Conservation (phyloP, 805 yeast genomes). For the Candida sithepensis region DNA sequence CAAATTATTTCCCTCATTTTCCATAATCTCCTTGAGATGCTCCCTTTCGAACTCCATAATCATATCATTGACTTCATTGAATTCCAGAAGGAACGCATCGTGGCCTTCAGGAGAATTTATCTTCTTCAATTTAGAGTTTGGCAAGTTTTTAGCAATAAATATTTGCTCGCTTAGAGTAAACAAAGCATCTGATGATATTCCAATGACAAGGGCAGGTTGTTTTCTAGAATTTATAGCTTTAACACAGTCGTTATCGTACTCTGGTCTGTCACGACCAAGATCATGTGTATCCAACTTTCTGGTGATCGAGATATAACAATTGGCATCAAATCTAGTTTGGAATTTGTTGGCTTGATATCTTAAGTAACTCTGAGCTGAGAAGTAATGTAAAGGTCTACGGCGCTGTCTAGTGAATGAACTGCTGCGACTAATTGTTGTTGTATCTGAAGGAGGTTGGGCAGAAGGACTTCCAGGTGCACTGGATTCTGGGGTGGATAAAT, state of each 20-base stretch:
- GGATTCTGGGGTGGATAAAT: constrained; percentile 27
- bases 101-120: constrained; percentile 95
- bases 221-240: constrained; percentile 55
- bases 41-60: constrained; percentile 62
- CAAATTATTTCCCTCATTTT: constrained; percentile 42
- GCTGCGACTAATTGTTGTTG: constrained; percentile 29
- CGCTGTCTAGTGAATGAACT: constrained; percentile 34
- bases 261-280: constrained; percentile 70
- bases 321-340: constrained; percentile 87
- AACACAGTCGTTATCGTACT: constrained; percentile 34
- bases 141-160: constrained; percentile 70
- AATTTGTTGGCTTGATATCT: constrained; percentile 94
- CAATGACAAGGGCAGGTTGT: constrained; percentile 82
- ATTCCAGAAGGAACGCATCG: constrained; percentile 92
- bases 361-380: constrained; percentile 92
- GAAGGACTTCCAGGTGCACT: constrained; percentile 26
- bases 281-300: constrained; percentile 95
- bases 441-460: constrained; percentile 3
- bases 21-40: constrained; percentile 58
- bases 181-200: constrained; percentile 87
- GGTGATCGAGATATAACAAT: constrained; percentile 91
- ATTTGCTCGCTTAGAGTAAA: constrained; percentile 93
- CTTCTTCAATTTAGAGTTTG: constrained; percentile 62
- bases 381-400: constrained; percentile 54
- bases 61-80: constrained; percentile 70